phyloP scores from a whole-genome alignment of 176 grass and related monocot genomes.

The Hyparrhenia diplandra region DNA sequence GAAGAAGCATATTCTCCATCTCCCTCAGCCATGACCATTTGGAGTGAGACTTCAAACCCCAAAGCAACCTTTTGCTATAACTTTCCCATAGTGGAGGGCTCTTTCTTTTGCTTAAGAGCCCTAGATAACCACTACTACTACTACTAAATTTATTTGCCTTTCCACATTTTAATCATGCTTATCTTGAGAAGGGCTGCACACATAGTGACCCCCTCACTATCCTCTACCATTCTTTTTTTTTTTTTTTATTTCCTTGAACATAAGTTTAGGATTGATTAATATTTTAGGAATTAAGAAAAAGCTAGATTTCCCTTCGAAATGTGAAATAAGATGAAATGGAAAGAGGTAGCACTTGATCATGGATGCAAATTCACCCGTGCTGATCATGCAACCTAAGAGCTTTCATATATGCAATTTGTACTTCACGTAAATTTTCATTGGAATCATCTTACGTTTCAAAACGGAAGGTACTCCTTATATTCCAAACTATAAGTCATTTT shows the following conservation, averaged over 20 bases:
- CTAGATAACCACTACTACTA: background rate
- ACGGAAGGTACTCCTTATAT: background rate
- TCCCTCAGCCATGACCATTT: slow-evolving; percentile 9
- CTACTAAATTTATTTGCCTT: background rate
- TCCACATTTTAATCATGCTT: slow-evolving; percentile 42
- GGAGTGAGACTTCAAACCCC: background rate
- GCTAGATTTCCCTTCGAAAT: background rate
- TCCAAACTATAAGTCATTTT: no score
- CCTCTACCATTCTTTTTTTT: background rate
- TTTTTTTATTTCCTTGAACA: background rate
- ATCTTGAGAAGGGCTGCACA: slow-evolving; percentile 12
- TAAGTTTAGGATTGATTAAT: background rate
- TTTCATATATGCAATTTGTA: no score
- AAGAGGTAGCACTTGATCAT: background rate
- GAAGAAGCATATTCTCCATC: slow-evolving; percentile 24
- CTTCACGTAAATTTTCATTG: background rate
- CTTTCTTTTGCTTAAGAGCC: slow-evolving; percentile 28
- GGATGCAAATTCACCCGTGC: background rate
- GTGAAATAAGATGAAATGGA: background rate
- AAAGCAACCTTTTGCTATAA: background rate
- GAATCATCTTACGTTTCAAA: no score
- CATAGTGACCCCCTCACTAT: background rate
- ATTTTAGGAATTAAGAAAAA: slow-evolving; percentile 24
- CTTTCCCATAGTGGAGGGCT: slow-evolving; percentile 36
- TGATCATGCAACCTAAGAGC: no score